Percentiles rank a stretch among this genome's conserved stretches.
phyloP scores from a whole-genome alignment of 495 filamentous ascomycete genomes.

The Glonium stellatum region DNA sequence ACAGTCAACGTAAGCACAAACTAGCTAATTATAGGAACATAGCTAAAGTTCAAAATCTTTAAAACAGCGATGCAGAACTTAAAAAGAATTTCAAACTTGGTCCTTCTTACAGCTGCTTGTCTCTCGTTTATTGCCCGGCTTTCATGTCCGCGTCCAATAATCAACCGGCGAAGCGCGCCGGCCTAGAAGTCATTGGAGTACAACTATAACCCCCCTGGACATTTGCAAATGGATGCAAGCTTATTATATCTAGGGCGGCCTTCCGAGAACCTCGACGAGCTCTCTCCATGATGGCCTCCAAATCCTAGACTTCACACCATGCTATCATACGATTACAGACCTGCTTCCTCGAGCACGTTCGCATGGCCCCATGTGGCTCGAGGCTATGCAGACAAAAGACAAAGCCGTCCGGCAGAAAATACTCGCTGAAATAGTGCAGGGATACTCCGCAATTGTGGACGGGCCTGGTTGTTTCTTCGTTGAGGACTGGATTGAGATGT shows the following conservation, averaged over 20 bases:
- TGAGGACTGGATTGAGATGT: slow-evolving; percentile 3
- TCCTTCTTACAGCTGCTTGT: no score
- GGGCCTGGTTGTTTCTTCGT: slow-evolving; percentile 1
- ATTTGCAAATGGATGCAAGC: no score
- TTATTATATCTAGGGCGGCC: neutral
- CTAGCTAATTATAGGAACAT: no score
- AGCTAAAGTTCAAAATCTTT: no score
- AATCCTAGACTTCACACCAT: neutral
- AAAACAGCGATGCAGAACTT: no score
- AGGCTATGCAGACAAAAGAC: neutral
- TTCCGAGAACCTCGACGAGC: neutral
- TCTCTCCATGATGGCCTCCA: neutral
- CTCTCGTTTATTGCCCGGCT: no score
- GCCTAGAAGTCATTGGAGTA: neutral
- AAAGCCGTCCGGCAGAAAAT: slow-evolving; percentile 3
- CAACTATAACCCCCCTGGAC: neutral
- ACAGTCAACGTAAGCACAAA: no score
- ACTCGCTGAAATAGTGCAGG: neutral
- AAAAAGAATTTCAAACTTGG: no score
- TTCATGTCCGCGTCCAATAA: neutral
- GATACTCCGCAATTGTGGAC: neutral
- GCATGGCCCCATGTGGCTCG: neutral
- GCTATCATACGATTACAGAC: slow-evolving; percentile 1
- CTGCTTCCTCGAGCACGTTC: neutral
- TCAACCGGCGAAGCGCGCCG: neutral